Base-by-base conservation (phyloP, 1,284 basidiomycete genomes). In the Amylostereum areolatum region DNA sequence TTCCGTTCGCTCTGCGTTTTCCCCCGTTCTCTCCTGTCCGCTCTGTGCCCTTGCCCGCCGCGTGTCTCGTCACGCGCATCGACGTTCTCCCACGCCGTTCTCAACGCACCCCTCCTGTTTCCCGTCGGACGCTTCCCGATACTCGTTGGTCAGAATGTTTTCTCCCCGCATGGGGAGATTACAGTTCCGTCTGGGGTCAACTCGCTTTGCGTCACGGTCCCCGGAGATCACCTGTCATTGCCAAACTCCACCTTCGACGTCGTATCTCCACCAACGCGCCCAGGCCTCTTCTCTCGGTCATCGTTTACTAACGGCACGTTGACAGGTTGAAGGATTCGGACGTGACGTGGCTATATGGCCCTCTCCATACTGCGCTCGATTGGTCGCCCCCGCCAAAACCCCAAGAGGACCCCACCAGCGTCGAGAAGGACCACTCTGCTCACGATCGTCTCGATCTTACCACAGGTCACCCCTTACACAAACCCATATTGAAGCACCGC, bases 271-370 rank as follows among this genome's bases (percentile, higher is more conserved):
- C 18, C 18, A 18, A 18, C 18, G 18, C 18, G 18, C 18, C 18
- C 18, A 18, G 18, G 18, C 18, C 18, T 18, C 18, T 18, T 18
- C 18, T 18, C 18, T 18, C 18, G 18, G 18, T 18, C 18, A 18
- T 18, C 18, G 18, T 18, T 18, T 18, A 18, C 18, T 18, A 18
- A 18, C 18, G 18, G 18, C 18, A 18, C 18, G 18, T 28, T 45
- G 50, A 46, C 72, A 99, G 96, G 96, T 82, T 99, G 59, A 99
- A 99, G 67, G 97, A 99, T 70, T 95, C 92, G 28, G 96, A 99
- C 66, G 96, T 99, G 30, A 99, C 97, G 9, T 99, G 97, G 96
- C 80, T 99, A 2, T 99, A 99, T 62, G 96, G 96, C 0, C 97
- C 97, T 11, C 73, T 99, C 1, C 97, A 99, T 66, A 92, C 92